phyloP scores from a whole-genome alignment of 805 yeast species.

The Komagataella mondaviorum region DNA sequence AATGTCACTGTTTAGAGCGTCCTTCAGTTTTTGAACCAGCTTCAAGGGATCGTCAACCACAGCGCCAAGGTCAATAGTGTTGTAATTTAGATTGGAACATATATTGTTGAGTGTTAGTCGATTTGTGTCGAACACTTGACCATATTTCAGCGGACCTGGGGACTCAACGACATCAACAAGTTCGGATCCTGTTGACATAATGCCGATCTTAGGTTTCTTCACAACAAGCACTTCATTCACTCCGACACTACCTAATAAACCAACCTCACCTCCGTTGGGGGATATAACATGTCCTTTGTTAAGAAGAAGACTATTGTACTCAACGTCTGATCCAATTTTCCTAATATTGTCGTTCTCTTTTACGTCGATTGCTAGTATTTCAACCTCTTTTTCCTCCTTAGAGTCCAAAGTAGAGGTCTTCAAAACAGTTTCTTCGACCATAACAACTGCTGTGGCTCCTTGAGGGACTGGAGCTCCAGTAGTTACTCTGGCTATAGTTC shows the following conservation, averaged over 20 bases:
- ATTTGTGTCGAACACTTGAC: slow-evolving; percentile 37
- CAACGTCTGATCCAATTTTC: slow-evolving; percentile 31
- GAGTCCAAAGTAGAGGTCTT: slow-evolving; percentile 21
- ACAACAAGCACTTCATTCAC: slow-evolving; percentile 21
- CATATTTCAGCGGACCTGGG: slow-evolving; percentile 14
- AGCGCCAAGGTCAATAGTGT: slow-evolving; percentile 34
- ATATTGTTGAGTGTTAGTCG: slow-evolving; percentile 30
- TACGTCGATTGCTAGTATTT: slow-evolving; percentile 25
- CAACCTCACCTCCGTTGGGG: slow-evolving; percentile 34
- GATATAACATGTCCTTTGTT: slow-evolving; percentile 22
- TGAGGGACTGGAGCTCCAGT: slow-evolving; percentile 45
- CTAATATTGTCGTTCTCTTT: slow-evolving; percentile 30
- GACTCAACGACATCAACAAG: slow-evolving; percentile 18
- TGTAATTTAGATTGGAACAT: slow-evolving; percentile 19
- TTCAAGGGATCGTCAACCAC: slow-evolving; percentile 24
- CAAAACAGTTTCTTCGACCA: slow-evolving; percentile 37
- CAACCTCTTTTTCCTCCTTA: slow-evolving; percentile 25
- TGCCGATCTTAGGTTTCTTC: slow-evolving; percentile 28
- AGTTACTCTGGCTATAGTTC: slow-evolving; percentile 31
- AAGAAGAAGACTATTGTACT: slow-evolving; percentile 22
- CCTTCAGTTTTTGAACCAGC: slow-evolving; percentile 12
- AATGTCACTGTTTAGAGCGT: slow-evolving; percentile 15
- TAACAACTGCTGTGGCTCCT: slow-evolving; percentile 40
- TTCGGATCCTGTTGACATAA: slow-evolving; percentile 40
- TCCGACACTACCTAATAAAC: slow-evolving; percentile 34